Evolutionary conservation across 768 basidiomycete genomes (phyloP), one percentile per base, ranked within the genome.

Genomic region (Kwoniella sp.): DNA sequence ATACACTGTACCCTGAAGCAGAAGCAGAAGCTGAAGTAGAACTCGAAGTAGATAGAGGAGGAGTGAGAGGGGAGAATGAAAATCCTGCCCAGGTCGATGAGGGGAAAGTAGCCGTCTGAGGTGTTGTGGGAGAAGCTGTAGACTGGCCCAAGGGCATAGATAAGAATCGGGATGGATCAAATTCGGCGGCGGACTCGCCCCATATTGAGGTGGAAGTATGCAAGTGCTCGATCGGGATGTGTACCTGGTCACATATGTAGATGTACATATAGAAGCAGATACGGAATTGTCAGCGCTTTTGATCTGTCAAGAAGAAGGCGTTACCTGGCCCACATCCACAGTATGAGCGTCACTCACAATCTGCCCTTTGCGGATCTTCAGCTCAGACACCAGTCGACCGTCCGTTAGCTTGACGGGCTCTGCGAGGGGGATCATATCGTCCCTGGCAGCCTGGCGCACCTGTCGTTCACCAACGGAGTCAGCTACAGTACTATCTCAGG

Each of bases 141-240:
- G 23, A 12, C 15, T 50, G 15, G 15, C 58, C 48, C 5, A 45
- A 17, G 8, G 41, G 20, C 41, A 45, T 45, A 3, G 8, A 11
- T 3, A 60, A 29, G 29, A 63, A 68, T 58, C 67, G 38, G 38
- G 52, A 55, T 22, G 66, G 68, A 31, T 68, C 58, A 53, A 73
- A 73, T n/a, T 55, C 55, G 4, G 53, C 45, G 3, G 68, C 61
- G 38, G 64, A 52, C 22, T 58, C 45, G 28, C 68, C 71, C 71
- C 71, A 73, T 54, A 73, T 60, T 3, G 50, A 61, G 5, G 57
- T 41, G 4, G 65, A 63, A 56, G 56, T 64, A 30, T 73, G 63
- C 17, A 73, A 29, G 47, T 68, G 57, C 34, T 73, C 71, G 61
- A 73, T 73, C 11, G 71, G 71, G 12, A 73, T 28, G 47, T 73